Conservation (phyloP, 2,329 filamentous ascomycete species). For the Fusarium temperatum region DNA sequence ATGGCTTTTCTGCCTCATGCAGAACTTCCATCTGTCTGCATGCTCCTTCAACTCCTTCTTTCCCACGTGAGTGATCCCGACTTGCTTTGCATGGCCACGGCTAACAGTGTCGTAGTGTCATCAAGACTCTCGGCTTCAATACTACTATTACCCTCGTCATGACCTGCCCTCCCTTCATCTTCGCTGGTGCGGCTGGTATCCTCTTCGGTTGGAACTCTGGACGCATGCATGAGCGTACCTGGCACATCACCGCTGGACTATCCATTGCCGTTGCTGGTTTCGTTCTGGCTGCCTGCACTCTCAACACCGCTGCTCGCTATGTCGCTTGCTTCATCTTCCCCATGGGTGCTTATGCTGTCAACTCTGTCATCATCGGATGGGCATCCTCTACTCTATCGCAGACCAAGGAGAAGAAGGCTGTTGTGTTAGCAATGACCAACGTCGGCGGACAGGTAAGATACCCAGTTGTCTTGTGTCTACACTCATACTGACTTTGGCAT, state of each 20-base stretch:
- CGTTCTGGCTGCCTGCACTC: conserved; percentile 49
- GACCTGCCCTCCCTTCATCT: conserved; percentile 62
- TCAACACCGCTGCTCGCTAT: conserved; percentile 53
- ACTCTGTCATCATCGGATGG: conserved; percentile 59
- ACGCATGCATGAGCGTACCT: conserved; percentile 57
- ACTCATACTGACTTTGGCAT: not conserved
- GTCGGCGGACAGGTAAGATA: conserved; percentile 50
- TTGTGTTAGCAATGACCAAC: conserved; percentile 59
- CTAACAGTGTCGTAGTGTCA: conserved; percentile 46
- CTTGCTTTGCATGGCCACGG: rapidly evolving
- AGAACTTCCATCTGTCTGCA: conserved; percentile 63
- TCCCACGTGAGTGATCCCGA: conserved; percentile 42
- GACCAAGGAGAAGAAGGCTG: conserved; percentile 60
- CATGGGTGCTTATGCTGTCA: conserved; percentile 55
- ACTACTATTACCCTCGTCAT: conserved; percentile 61
- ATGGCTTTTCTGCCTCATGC: conserved; percentile 64
- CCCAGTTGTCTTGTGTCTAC: rapidly evolving
- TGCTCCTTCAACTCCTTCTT: conserved; percentile 59
- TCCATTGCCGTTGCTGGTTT: conserved; percentile 54
- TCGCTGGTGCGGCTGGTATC: conserved; percentile 58
- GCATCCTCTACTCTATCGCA: conserved; percentile 55
- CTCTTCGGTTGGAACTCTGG: conserved; percentile 60
- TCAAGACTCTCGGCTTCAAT: conserved; percentile 59
- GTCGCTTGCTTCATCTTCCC: conserved; percentile 55
- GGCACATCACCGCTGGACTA: conserved; percentile 59